Conservation (phyloP, 129 eudicot genomes). For the Gnaphalium uliginosum region DNA sequence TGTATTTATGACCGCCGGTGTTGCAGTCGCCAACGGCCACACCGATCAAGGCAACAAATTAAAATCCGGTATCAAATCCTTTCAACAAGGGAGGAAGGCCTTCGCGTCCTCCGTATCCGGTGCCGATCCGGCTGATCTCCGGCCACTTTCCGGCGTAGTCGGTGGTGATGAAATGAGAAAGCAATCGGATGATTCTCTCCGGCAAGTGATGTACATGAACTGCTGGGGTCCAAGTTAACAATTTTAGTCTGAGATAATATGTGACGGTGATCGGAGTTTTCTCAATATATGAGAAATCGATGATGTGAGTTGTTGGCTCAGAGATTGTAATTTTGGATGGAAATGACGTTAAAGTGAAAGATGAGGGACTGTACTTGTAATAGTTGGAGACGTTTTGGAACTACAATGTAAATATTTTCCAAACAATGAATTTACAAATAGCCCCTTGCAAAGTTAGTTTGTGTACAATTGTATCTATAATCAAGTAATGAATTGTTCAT, state of each 20-base stretch:
- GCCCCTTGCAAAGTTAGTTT: background rate
- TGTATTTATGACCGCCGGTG: conserved; percentile 46
- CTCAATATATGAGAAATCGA: conserved; percentile 18
- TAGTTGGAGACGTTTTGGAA: conserved; percentile 13
- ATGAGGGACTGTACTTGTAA: conserved; percentile 25
- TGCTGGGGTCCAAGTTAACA: conserved; percentile 70
- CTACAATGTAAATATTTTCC: conserved; percentile 29
- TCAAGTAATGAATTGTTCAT: background rate
- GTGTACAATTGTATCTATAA: background rate
- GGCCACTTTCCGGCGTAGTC: conserved; percentile 40
- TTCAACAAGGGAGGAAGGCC: conserved; percentile 36
- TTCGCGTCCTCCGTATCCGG: conserved; percentile 31
- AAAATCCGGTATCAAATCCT: conserved; percentile 38
- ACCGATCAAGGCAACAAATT: conserved; percentile 44
- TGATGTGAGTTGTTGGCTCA: conserved; percentile 42
- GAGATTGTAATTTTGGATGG: conserved; percentile 6
- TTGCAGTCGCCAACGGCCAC: conserved; percentile 52
- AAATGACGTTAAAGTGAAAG: conserved; percentile 10
- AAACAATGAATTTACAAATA: background rate
- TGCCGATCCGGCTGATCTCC: conserved; percentile 29
- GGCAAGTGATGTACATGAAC: conserved; percentile 73
- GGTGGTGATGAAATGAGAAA: conserved; percentile 39
- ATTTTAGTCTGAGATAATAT: background rate
- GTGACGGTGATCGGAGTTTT: conserved; percentile 33
- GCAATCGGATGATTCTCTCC: conserved; percentile 64